Percentiles rank a stretch among this genome's conserved stretches.
These are phyloP conservation scores for Hyaloscypha bicolor DNA, from an alignment of 495 filamentous ascomycete genomes.

Conservation along the genomic window DNA sequence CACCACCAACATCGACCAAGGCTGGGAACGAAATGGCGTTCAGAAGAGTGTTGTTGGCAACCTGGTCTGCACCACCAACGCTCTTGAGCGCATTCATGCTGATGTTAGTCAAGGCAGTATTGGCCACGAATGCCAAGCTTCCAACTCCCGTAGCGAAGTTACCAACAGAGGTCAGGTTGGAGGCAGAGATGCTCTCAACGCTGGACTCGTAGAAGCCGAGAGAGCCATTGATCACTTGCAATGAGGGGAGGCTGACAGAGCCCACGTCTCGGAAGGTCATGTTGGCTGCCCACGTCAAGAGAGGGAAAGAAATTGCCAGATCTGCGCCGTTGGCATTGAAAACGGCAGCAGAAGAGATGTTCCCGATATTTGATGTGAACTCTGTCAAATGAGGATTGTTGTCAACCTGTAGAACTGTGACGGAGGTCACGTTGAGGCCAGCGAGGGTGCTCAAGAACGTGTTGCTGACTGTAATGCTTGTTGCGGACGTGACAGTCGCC, in stretches of 20 bases:
- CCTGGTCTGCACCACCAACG: conserved; percentile 75
- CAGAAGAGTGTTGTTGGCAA: conserved; percentile 86
- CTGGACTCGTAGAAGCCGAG: conserved; percentile 83
- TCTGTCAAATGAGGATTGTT: conserved; percentile 74
- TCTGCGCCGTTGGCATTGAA: conserved; percentile 67
- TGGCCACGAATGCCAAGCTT: conserved; percentile 70
- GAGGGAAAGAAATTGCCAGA: conserved; percentile 66
- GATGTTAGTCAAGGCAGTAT: conserved; percentile 75
- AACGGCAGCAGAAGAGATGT: conserved; percentile 62
- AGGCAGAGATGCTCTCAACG: conserved; percentile 66
- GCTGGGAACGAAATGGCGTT: conserved; percentile 63
- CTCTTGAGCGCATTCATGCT: conserved; percentile 65
- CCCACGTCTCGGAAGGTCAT: conserved; percentile 88
- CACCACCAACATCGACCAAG: conserved; percentile 74
- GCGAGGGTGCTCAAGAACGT: conserved; percentile 74
- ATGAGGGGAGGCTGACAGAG: conserved; percentile 72
- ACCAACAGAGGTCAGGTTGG: conserved; percentile 80
- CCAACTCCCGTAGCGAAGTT: conserved; percentile 49
- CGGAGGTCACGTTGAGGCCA: conserved; percentile 72
- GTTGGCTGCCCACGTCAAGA: conserved; percentile 76
- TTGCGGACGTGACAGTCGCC: conserved; percentile 58
- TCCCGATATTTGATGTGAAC: conserved; percentile 72
- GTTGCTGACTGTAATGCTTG: conserved; percentile 73
- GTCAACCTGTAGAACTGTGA: conserved; percentile 70
- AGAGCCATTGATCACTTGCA: conserved; percentile 73